These are phyloP conservation scores for Peronospora destructor DNA, from an alignment of 352 stramenopile genomes.

Conservation along the genomic window DNA sequence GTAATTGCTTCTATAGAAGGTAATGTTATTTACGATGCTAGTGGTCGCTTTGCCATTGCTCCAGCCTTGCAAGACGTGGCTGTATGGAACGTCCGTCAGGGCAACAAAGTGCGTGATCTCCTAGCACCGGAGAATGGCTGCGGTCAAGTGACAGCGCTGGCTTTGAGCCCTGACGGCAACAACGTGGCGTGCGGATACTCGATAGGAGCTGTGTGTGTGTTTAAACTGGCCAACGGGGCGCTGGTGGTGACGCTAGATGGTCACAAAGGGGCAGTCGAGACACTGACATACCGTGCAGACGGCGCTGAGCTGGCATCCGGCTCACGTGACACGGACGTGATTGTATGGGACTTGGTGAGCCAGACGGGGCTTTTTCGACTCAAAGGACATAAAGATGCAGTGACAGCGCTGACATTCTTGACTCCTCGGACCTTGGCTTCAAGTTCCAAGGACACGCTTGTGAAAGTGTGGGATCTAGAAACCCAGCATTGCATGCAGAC, in stretches of 20 bases:
- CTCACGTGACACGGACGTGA: conserved; percentile 88
- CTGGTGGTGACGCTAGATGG: conserved; percentile 85
- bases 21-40: conserved; percentile 85
- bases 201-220: conserved; percentile 69
- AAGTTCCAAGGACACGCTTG: conserved; percentile 88
- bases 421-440: conserved; percentile 53
- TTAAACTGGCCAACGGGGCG: conserved; percentile 65
- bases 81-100: conserved; percentile 89
- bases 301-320: conserved; percentile 80
- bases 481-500: conserved; percentile 93
- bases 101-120: conserved; percentile 76
- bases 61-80: conserved; percentile 86
- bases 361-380: conserved; percentile 87
- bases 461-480: conserved; percentile 93
- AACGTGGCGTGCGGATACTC: conserved; percentile 84
- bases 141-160: conserved; percentile 75
- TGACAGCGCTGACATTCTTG: conserved; percentile 88
- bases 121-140: conserved; percentile 24
- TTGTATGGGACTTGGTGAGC: conserved; percentile 91
- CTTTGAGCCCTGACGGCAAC: conserved; percentile 66
- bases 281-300: conserved; percentile 68
- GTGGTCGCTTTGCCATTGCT: conserved; percentile 81
- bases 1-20: conserved; percentile 85
- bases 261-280: conserved; percentile 77
- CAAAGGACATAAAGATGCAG: conserved; percentile 89